A percentile compares a stretch with the other conserved stretches of the same genome.
phyloP scores from a whole-genome alignment of 805 yeast species.

The Candida qinlingensis region DNA sequence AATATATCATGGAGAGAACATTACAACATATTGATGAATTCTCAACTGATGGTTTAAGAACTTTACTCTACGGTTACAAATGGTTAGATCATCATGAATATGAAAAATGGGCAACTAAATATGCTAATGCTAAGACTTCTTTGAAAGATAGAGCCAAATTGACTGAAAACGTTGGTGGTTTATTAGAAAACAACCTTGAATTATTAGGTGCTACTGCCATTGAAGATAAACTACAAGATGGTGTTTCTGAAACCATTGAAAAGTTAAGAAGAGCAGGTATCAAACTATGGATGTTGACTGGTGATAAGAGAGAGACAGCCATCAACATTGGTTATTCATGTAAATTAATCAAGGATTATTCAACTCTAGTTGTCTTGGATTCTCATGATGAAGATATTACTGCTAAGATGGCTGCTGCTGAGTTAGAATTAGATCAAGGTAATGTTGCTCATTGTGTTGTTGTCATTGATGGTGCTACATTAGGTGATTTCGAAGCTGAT shows the following conservation, averaged over 20 bases:
- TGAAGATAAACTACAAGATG: slow-evolving; percentile 93
- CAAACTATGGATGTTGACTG: slow-evolving; percentile 97
- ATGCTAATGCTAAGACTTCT: slow-evolving; percentile 72
- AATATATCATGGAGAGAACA: slow-evolving; percentile 74
- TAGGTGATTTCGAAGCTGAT: slow-evolving; percentile 68
- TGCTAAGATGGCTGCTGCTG: slow-evolving; percentile 68
- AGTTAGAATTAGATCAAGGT: slow-evolving; percentile 65
- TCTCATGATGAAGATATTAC: slow-evolving; percentile 52
- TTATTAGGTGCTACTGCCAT: slow-evolving; percentile 93
- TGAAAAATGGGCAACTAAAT: slow-evolving; percentile 59
- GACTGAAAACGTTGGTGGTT: slow-evolving; percentile 68
- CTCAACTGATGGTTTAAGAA: slow-evolving; percentile 91
- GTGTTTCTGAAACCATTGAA: slow-evolving; percentile 94
- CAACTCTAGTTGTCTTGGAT: slow-evolving; percentile 73
- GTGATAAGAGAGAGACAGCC: slow-evolving; percentile 97
- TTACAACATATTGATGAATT: slow-evolving; percentile 89
- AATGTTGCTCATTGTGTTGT: slow-evolving; percentile 90
- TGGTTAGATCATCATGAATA: slow-evolving; percentile 62
- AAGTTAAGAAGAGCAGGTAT: slow-evolving; percentile 90
- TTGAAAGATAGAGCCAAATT: slow-evolving; percentile 58
- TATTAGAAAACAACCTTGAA: slow-evolving; percentile 62
- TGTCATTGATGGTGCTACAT: slow-evolving; percentile 91
- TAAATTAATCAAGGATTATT: slow-evolving; percentile 85
- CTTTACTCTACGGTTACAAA: slow-evolving; percentile 75
- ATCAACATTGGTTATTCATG: slow-evolving; percentile 96